Percentiles rank a stretch among this genome's conserved stretches.
Evolutionary conservation across 306 rosid species (phyloP).

Genomic region (Geum urbanum): DNA sequence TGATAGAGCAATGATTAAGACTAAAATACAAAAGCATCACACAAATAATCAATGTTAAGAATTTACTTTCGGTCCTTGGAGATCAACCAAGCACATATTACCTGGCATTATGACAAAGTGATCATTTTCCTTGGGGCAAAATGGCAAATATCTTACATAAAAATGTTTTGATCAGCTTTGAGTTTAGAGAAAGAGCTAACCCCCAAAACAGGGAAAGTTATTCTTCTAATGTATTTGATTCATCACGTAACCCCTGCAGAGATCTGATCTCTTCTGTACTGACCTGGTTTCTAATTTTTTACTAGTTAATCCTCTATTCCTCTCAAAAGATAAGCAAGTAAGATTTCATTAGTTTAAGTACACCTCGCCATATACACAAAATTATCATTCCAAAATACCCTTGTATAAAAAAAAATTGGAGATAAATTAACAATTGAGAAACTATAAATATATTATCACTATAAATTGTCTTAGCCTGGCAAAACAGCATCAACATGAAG

Average conservation of each 20-base stretch:
- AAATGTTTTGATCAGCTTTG: slow-evolving; percentile 10
- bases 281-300: neutral
- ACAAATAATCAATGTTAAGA: neutral
- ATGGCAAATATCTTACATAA: neutral
- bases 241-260: neutral
- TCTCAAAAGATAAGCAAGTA: neutral
- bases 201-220: neutral
- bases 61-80: neutral
- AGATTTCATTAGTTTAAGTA: neutral
- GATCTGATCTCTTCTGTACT: neutral
- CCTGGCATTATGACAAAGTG: neutral
- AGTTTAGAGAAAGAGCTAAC: neutral
- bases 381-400: neutral
- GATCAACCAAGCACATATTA: neutral
- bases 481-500: neutral
- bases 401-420: neutral
- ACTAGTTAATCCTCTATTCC: neutral
- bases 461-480: neutral
- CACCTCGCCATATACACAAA: neutral
- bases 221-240: neutral
- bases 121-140: slow-evolving; percentile 10
- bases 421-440: slow-evolving; percentile 1
- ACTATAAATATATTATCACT: neutral
- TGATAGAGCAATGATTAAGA: neutral
- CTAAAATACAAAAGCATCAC: neutral